phyloP scores from a whole-genome alignment of 768 basidiomycete species.

The Leccinum imitatum region DNA sequence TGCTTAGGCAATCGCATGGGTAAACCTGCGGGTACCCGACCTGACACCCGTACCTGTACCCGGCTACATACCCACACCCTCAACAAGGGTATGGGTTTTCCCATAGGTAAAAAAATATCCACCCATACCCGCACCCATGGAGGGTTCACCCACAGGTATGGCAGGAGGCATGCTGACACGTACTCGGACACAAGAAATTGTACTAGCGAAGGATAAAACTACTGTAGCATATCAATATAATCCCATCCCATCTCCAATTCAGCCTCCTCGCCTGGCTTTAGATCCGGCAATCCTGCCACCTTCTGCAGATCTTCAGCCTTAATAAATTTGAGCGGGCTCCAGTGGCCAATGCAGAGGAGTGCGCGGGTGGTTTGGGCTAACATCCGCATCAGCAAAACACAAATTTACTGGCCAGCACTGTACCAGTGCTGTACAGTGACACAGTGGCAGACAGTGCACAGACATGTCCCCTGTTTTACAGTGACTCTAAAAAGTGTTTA shows the following conservation, averaged over 20 bases:
- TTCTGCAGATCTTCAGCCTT: not conserved
- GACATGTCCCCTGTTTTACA: too few species aligned
- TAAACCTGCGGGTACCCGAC: not conserved
- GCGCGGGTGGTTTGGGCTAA: not conserved
- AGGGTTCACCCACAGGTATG: not conserved
- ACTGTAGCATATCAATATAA: not conserved
- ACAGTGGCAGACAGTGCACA: too few species aligned
- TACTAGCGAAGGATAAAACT: not conserved
- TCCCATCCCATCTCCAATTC: not conserved
- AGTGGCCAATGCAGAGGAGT: not conserved
- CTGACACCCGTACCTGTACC: not conserved
- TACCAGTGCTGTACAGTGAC: too few species aligned
- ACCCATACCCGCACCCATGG: not conserved
- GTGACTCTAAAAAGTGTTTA: too few species aligned
- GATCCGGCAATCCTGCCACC: not conserved
- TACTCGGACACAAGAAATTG: too few species aligned
- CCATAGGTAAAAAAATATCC: not conserved
- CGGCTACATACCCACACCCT: not conserved
- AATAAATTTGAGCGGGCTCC: not conserved
- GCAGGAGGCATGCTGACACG: not conserved
- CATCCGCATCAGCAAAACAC: not conserved
- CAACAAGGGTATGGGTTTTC: not conserved
- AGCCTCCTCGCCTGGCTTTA: not conserved
- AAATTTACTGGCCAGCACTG: too few species aligned
- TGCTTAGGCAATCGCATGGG: not conserved